Evolutionary conservation across 2,329 filamentous ascomycete genomes (phyloP), one percentile per base, ranked within the genome.

Genomic region (Neopestalotiopsis sp.): DNA sequence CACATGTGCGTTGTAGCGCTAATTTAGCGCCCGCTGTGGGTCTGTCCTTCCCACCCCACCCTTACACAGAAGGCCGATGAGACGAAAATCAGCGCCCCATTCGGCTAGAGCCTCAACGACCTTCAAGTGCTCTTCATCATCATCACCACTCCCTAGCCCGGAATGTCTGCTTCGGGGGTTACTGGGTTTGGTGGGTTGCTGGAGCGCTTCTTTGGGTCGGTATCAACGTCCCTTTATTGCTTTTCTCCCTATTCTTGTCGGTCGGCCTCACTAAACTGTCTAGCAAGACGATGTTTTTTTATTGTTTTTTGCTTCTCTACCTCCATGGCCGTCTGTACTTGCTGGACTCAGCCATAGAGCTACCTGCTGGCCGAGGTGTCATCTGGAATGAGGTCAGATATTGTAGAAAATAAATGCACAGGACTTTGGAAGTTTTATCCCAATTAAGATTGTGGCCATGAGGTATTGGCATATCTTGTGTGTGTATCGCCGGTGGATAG

Each of bases 21-120:
- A 49, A 3, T 64, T 49, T 64, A 64, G 61, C 28, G 61, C 61
- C 61, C 61, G 61, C 61, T 42, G 61, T 64, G 61, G 61, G 61
- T 64, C 61, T 17, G 24, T n/a, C 24, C 9, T 30, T 62, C 32
- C 45, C 20, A 52, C 45, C 9, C 45, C 45, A 52, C 45, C n/a
- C 20, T 20, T 17, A 20, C n/a, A 17, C n/a, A 17, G 14, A n/a
- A n/a, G 17, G 4, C 24, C 6, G 30, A 28, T 14, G 7, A n/a
- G 57, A 14, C 17, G 30, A 34, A 59, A 59, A 59, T 34, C 57
- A 30, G 17, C 24, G 24, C 57, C 57, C 24, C 20, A 34, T 59
- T 59, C 24, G 30, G 57, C 24, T 59, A 34, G 57, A 30, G 49
- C 49, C 20, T 52, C 45, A 52, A 17, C 3, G 42, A 49, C n/a